Evolutionary conservation across 352 stramenopile genomes (phyloP), one percentile per base, ranked within the genome.

Genomic region (Globisporangium cystogenes): DNA sequence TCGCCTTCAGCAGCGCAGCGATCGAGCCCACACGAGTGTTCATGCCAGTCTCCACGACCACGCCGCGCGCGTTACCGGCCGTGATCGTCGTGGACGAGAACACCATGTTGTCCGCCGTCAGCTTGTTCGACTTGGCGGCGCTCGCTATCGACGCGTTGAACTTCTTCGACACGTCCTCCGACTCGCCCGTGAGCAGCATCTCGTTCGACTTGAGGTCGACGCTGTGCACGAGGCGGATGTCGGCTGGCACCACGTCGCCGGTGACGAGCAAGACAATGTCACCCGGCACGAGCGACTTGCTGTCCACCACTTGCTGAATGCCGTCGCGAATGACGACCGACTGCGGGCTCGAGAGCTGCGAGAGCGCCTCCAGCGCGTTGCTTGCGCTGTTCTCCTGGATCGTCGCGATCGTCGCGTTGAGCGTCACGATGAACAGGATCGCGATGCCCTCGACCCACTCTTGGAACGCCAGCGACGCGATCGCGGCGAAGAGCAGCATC

Each of bases 101-200:
- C 0, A 97, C 76, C 64, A 99, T 90, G 72, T 99, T 82, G 53
- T 72, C 72, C 2, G 76, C 73, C 24, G 77, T 89, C 31, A 87
- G 58, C 48, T 90, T 61, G 18, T 7, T 24, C 7, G 40, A 21
- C 35, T 52, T 84, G 36, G 50, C 50, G 10, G 46, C 50, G 4
- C 62, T 48, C 29, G 70, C 67, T 40, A 49, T 60, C 8, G 58
- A 43, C 24, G 64, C 64, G 43, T 82, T 87, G 53, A 65, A 84
- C 35, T 83, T 82, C 65, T 93, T 90, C 7, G 69, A 39, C 0
- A 91, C 80, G 48, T 88, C 91, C 53, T 91, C 67, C 0, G 91
- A 90, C 58, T 99, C 95, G 35, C 95, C 95, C 16, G 95, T 98
- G 0, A 99, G 74, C 61, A 90, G 81, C 61, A 93, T 97, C 66